Base-by-base conservation (phyloP, 1,284 basidiomycete species). In the Malassezia globosa region DNA sequence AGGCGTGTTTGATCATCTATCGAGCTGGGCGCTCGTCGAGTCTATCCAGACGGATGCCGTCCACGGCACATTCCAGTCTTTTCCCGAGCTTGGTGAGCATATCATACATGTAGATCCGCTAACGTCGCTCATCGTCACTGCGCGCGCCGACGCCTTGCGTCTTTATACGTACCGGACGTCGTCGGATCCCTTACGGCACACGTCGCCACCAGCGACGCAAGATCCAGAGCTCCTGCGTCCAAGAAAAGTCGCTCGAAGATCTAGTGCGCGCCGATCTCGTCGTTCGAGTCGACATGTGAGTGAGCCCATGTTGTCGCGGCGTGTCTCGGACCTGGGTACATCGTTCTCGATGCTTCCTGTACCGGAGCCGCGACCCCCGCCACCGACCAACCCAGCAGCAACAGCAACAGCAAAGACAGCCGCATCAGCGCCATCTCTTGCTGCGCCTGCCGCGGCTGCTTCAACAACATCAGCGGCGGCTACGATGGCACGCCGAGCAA, bases 1-100 rank as follows among this genome's bases (percentile, higher is more conserved):
- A 1, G 48, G 59, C 19, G 57, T 55, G 37, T 58, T 63, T 31
- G 61, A 66, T 36, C 60, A 67, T 16, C 45, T 61, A 4, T 56
- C 45, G 16, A 8, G 24, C 29, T 42, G 23, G 46, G 35, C 35
- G 40, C 44, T 29, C 18, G 44, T 29, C 16, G 41, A 18, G 1
- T n/a, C 49, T 3, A 31, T 24, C n/a, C 29, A 16, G 11, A 11
- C 16, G 29, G 29, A 21, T 33, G 21, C 25, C 38, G 46, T 59
- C 7, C 59, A 63, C 35, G 61, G 58, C 25, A 47, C 56, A 7
- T 34, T 47, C 5, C 43, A 42, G 2, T 51, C 54, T 18, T 63
- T 65, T 33, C 54, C 52, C 13, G 55, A 57, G 37, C 37, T 55
- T 21, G 55, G 56, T 27, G 61, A 65, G 47, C 24, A 42, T 36